A percentile compares a stretch with the other conserved stretches of the same genome.
phyloP scores from a whole-genome alignment of 2,329 filamentous ascomycete genomes.

The Huntiella abstrusa region DNA sequence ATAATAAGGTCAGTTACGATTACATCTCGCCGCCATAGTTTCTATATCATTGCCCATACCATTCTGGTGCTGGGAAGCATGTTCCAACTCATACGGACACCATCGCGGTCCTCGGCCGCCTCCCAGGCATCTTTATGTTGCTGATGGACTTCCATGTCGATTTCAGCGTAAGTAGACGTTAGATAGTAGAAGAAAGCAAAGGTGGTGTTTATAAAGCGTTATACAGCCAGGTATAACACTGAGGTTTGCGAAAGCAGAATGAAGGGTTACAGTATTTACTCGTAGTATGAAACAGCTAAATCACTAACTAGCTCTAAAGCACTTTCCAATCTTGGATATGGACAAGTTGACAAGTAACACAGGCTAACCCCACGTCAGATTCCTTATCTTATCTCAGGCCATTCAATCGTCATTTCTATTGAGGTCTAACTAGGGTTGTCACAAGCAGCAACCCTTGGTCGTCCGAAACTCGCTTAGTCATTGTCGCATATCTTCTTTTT shows the following conservation, averaged over 20 bases:
- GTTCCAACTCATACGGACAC: slow-evolving; percentile 93
- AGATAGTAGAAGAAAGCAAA: neutral
- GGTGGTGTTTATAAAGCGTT: neutral
- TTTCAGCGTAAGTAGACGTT: neutral
- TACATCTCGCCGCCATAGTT: neutral
- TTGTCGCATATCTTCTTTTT: neutral
- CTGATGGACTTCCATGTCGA: neutral
- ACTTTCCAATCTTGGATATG: neutral
- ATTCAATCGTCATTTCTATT: no score
- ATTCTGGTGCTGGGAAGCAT: slow-evolving; percentile 96
- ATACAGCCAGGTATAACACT: neutral
- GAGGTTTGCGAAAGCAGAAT: neutral
- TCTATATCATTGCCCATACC: slow-evolving; percentile 43
- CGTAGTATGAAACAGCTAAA: neutral
- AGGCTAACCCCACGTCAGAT: neutral
- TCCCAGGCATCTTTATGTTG: slow-evolving; percentile 73
- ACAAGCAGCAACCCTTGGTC: no score
- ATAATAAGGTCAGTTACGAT: slow-evolving; percentile 2
- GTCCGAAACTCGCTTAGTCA: no score
- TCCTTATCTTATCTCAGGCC: neutral
- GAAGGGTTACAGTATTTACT: neutral
- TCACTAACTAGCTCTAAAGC: neutral
- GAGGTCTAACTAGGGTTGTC: no score
- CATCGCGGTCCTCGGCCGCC: slow-evolving; percentile 91
- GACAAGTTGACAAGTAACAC: neutral